Conservation (phyloP, 208 protist species). For the Naegleria gruberi region DNA sequence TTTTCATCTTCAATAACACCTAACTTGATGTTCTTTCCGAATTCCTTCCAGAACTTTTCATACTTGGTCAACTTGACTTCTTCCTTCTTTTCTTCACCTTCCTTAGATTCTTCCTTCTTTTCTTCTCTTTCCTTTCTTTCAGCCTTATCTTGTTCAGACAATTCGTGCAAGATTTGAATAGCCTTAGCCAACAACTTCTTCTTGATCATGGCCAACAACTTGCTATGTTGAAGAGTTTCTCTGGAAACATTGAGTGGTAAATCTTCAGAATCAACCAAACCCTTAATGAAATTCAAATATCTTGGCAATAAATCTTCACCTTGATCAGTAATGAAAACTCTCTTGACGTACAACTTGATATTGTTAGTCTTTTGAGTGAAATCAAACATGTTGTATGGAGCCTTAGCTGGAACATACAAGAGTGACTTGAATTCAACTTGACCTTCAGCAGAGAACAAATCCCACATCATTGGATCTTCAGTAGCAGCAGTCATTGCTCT, state of each 20-base stretch:
- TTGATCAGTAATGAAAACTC: slow-evolving; percentile 98
- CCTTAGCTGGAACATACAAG: slow-evolving; percentile 89
- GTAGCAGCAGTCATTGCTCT: slow-evolving; percentile 88
- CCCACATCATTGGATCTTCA: slow-evolving; percentile 81
- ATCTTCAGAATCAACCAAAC: slow-evolving; percentile 98
- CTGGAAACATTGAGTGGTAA: slow-evolving; percentile 99
- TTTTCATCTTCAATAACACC: slow-evolving; percentile 92
- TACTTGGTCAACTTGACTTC: slow-evolving; percentile 51
- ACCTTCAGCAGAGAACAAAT: slow-evolving; percentile 95
- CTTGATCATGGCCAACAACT: slow-evolving; percentile 87
- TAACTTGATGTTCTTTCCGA: slow-evolving; percentile 89
- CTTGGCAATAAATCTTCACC: slow-evolving; percentile 83
- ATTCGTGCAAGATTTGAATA: slow-evolving; percentile 81
- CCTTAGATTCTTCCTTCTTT: slow-evolving; percentile 32
- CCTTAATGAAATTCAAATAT: slow-evolving; percentile 87
- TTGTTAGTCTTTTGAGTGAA: slow-evolving; percentile 36
- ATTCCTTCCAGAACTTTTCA: slow-evolving; percentile 85
- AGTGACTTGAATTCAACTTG: slow-evolving; percentile 93
- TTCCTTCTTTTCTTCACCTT: slow-evolving; percentile 37
- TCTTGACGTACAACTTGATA: slow-evolving; percentile 90
- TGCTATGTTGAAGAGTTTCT: slow-evolving; percentile 96
- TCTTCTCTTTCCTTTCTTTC: slow-evolving; percentile 34
- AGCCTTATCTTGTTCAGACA: slow-evolving; percentile 65
- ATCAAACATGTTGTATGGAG: slow-evolving; percentile 79
- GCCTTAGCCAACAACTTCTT: slow-evolving; percentile 92